Evolutionary conservation across 1,284 basidiomycete genomes (phyloP), one percentile per base, ranked within the genome.

Genomic region (Athelia sp.): DNA sequence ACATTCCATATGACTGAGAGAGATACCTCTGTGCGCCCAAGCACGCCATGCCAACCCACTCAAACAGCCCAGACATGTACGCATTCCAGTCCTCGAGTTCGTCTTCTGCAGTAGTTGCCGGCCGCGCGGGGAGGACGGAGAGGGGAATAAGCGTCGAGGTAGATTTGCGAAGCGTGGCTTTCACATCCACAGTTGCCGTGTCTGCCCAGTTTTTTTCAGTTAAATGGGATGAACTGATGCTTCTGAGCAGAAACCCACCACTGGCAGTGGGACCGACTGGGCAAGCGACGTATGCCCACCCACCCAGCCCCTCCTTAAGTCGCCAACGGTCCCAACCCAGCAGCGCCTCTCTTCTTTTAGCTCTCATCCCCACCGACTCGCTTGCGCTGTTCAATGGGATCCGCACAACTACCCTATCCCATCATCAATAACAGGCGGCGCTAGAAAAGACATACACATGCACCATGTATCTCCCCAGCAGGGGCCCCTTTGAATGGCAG

Each of bases 21-120:
- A 24, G 4, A 24, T 44, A 73, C 75, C 75, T 63, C 56, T 74
- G 73, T 9, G 74, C 60, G 18, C 70, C 70, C 10, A 77, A 57
- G 43, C 64, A 51, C n/a, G 79, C 81, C 76, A 88, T 75, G 2
- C 84, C 86, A 14, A 80, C 70, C 85, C 85, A 88, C 60, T 87
- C 86, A 49, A 84, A 82, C 14, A 86, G 62, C 1, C 59, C 63
- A 3, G 63, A 60, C 35, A 78, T 64, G 3, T 68, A 65, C 13
- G 70, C 67, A 15, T 74, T 62, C 73, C 78, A 79, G 47, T 81
- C 79, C 45, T 77, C 73, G n/a, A 56, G 23, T 9, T 52, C 58
- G 10, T 76, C 75, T 4, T 43, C 48, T 15, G 52, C 44, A 8
- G 53, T 43, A 23, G 36, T 43, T 29, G 60, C 64, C 24, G 51